phyloP scores from a whole-genome alignment of 495 filamentous ascomycete genomes.

The Daldinia concentrica region DNA sequence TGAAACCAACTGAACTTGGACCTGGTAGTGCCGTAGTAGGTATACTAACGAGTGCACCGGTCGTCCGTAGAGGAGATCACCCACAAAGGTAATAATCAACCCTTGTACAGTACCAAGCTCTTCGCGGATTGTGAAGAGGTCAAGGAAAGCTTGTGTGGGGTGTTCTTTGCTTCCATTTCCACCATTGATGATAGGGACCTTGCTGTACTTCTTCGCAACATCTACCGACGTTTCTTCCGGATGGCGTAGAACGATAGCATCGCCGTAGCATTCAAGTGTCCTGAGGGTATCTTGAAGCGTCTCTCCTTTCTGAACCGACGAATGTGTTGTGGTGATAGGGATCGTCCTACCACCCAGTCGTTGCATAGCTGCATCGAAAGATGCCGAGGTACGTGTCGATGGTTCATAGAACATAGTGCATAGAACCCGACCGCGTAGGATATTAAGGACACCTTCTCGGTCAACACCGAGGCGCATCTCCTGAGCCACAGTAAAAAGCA shows the following conservation, averaged over 20 bases:
- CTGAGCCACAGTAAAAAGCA: slow-evolving; percentile 93
- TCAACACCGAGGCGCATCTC: slow-evolving; percentile 96
- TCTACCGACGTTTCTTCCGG: slow-evolving; percentile 80
- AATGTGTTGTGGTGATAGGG: slow-evolving; percentile 78
- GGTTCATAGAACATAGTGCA: slow-evolving; percentile 97
- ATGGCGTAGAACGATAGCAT: slow-evolving; percentile 93
- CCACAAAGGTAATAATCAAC: slow-evolving; percentile 93
- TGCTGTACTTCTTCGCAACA: slow-evolving; percentile 82
- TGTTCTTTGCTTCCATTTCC: slow-evolving; percentile 96
- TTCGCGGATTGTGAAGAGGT: slow-evolving; percentile 97
- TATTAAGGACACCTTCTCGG: slow-evolving; percentile 84
- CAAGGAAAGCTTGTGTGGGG: slow-evolving; percentile 97
- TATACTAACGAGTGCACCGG: slow-evolving; percentile 95
- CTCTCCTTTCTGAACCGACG: slow-evolving; percentile 92
- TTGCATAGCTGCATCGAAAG: slow-evolving; percentile 98
- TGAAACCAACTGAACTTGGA: slow-evolving; percentile 89
- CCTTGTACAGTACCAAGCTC: slow-evolving; percentile 94
- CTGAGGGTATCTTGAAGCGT: slow-evolving; percentile 91
- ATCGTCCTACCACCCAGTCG: slow-evolving; percentile 87
- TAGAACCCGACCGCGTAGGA: slow-evolving; percentile 85
- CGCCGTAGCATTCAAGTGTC: slow-evolving; percentile 91
- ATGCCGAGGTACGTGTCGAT: slow-evolving; percentile 93
- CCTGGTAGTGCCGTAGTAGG: slow-evolving; percentile 92
- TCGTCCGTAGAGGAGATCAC: slow-evolving; percentile 90
- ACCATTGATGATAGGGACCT: slow-evolving; percentile 93